phyloP scores from a whole-genome alignment of 139 green algal genomes.

The Chlorella sp. region DNA sequence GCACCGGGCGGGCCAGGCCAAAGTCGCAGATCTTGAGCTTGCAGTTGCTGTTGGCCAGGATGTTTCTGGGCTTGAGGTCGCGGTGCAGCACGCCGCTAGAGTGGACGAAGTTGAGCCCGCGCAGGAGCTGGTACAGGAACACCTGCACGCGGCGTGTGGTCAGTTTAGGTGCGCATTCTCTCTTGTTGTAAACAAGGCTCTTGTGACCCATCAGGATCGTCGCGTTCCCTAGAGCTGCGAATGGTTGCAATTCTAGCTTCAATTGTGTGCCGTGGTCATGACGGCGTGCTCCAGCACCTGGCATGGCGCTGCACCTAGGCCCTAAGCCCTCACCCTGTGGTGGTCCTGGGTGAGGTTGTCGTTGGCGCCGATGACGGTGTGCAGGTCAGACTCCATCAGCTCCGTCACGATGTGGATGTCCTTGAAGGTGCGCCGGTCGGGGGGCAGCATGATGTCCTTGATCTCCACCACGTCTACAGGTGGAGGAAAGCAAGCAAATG shows the following conservation, averaged over 20 bases:
- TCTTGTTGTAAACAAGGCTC: too few relatives aligned
- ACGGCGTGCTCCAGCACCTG: too few relatives aligned
- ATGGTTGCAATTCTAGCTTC: too few relatives aligned
- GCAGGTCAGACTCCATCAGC: constrained; percentile 15
- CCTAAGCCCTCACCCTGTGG: too few relatives aligned
- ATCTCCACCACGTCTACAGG: constrained; percentile 85
- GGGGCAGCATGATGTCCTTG: constrained; percentile 98
- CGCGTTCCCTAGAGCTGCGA: too few relatives aligned
- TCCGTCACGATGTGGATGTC: constrained; percentile 87
- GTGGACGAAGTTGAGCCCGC: constrained; percentile 95
- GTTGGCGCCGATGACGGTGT: constrained; percentile 66
- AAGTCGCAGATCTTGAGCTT: constrained; percentile 95
- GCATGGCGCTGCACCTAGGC: too few relatives aligned
- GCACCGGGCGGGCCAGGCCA: constrained; percentile 86
- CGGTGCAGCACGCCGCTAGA: constrained; percentile 82
- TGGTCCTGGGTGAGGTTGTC: constrained; percentile 93
- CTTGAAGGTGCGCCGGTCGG: constrained; percentile 85
- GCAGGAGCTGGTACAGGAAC: constrained; percentile 95
- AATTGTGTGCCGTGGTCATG: too few relatives aligned
- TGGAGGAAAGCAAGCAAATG: too few relatives aligned
- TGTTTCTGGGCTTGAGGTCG: constrained; percentile 94
- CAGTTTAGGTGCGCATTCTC: background rate
- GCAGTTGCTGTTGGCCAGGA: constrained; percentile 94
- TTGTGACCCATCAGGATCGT: too few relatives aligned
- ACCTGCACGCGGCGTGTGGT: too few relatives aligned